Conservation (phyloP, 1,284 basidiomycete species). For the Apiotrichum siamense region DNA sequence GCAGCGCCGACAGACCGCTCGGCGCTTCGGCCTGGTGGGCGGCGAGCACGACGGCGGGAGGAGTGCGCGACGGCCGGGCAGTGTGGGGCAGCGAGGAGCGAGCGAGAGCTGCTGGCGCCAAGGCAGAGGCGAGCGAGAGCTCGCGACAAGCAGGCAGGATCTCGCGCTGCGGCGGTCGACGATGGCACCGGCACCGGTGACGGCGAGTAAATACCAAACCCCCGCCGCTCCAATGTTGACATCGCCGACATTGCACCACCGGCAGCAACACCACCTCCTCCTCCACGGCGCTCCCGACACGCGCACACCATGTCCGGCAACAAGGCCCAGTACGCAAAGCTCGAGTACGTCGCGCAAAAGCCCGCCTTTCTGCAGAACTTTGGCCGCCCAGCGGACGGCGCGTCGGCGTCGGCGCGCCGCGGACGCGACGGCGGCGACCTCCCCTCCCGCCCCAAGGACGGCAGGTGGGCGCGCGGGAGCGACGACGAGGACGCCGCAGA, state of each 20-base stretch:
- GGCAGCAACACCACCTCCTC: background rate
- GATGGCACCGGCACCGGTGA: no score
- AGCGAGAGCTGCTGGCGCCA: no score
- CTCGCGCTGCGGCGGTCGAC: no score
- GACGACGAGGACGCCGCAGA: conserved; percentile 24
- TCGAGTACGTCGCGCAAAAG: conserved; percentile 37
- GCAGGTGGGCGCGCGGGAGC: conserved; percentile 35
- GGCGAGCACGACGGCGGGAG: no score
- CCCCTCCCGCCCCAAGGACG: conserved; percentile 35
- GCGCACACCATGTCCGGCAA: conserved; percentile 3
- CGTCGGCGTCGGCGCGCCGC: conserved; percentile 1
- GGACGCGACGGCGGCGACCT: conserved; percentile 17
- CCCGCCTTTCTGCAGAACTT: conserved; percentile 41
- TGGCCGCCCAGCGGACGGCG: conserved; percentile 14
- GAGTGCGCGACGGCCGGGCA: no score
- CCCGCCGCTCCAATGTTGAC: background rate
- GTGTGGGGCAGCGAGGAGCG: no score
- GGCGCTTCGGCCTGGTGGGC: no score
- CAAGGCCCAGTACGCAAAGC: conserved; percentile 22
- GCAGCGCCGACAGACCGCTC: no score
- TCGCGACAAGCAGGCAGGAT: no score
- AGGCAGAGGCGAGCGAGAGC: no score
- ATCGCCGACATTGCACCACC: background rate
- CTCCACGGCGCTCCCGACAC: background rate
- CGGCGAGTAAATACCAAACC: no score